Base-by-base conservation (phyloP, 129 eudicot species). In the Chrysanthemum seticuspe region DNA sequence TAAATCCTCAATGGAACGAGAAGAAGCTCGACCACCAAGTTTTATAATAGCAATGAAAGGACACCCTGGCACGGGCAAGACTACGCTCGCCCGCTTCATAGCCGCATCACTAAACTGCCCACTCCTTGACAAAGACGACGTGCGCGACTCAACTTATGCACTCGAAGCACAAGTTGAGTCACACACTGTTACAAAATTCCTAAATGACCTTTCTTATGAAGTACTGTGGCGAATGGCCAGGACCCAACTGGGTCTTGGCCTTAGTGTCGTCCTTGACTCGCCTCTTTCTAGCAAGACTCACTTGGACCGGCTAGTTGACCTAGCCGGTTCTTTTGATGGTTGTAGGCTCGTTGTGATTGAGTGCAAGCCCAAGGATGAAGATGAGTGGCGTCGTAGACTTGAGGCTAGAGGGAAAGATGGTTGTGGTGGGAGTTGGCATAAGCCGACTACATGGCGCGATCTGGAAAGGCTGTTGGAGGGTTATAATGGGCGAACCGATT, bases 61-160 rank as follows among this genome's bases (percentile, higher is more conserved):
- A n/a, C 96, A 89, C 72, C 96, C 96, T 11, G 96, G 96, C 2
- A 87, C 88, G 3, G 93, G 96, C 13, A 89, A 89, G 60, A 79
- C 82, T 65, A 89, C 93, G 0, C 74, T 87, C 1, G 92, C 96
- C 8, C 67, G 57, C 27, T 76, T 83, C 85, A 16, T 89, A 58
- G 90, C 96, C 16, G 74, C 82, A 11, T 36, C 83, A 6, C 79
- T 89, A 54, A 76, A 77, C 10, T 87, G 82, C 79, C 93, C 96
- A 0, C 83, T 89, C 25, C 55, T 89, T 4, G 96, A 89, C 83
- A 89, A 89, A 68, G 96, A 89, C 54, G 90, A 87, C 55, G 67
- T 87, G 50, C 82, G 84, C 3, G 92, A 83, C 68, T 76, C 82
- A 71, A 85, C 93, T 7, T 52, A 19, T 48, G 10, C 83, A 19